Evolutionary conservation across 768 basidiomycete species (phyloP).

Genomic region (Boletus huronensis): DNA sequence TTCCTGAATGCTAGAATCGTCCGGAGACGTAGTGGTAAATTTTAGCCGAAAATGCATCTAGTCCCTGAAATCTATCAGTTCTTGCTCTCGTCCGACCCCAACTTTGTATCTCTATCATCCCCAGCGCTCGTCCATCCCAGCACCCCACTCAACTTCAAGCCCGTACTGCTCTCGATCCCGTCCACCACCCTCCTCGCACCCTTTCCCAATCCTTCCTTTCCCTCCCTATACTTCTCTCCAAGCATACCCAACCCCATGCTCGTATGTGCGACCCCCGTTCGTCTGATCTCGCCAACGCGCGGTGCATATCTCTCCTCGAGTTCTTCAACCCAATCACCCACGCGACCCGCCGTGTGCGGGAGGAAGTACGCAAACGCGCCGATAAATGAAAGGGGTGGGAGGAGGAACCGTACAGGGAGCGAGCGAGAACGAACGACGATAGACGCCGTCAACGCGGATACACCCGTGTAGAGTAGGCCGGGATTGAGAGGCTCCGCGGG

Average conservation of each 20-base stretch:
- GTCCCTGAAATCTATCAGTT: slow-evolving; percentile 5
- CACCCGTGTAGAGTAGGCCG: slow-evolving; percentile 85
- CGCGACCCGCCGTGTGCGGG: slow-evolving; percentile 72
- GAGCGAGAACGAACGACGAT: slow-evolving; percentile 78
- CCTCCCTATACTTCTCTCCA: slow-evolving; percentile 48
- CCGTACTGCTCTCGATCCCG: slow-evolving; percentile 64
- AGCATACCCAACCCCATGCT: slow-evolving; percentile 56
- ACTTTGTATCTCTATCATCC: slow-evolving; percentile 14
- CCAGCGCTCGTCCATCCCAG: slow-evolving; percentile 40
- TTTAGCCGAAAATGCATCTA: neutral
- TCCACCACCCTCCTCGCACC: slow-evolving; percentile 48
- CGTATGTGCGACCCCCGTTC: slow-evolving; percentile 56
- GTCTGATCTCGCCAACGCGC: slow-evolving; percentile 62
- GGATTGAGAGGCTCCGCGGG: slow-evolving; percentile 82
- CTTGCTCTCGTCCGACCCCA: slow-evolving; percentile 14
- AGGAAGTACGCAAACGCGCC: slow-evolving; percentile 80
- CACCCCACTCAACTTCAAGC: slow-evolving; percentile 64
- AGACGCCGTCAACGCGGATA: slow-evolving; percentile 85
- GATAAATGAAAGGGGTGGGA: slow-evolving; percentile 74
- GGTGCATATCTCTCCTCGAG: slow-evolving; percentile 76
- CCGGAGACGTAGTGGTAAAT: neutral
- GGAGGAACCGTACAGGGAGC: slow-evolving; percentile 61
- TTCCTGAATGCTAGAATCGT: too few relatives aligned
- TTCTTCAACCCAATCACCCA: slow-evolving; percentile 58
- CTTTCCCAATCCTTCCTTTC: slow-evolving; percentile 41